Evolutionary conservation across 2,329 filamentous ascomycete species (phyloP).

Genomic region (Clarireedia homoeocarpa): DNA sequence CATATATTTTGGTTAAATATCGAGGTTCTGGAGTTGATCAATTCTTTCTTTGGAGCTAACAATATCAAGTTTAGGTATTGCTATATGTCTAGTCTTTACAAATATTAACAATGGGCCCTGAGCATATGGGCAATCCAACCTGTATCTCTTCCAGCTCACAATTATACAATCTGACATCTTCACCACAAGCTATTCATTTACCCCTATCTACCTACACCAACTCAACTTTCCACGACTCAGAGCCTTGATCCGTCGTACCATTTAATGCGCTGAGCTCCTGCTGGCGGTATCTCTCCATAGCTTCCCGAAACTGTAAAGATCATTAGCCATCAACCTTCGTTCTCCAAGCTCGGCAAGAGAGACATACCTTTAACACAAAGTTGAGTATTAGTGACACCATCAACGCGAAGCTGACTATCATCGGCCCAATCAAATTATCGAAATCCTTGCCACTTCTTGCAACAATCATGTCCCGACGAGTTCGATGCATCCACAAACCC

Average conservation of each 20-base stretch:
- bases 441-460: conserved; percentile 87
- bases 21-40: no score
- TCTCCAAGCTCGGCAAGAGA: background rate
- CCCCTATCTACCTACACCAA: background rate
- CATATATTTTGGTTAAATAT: no score
- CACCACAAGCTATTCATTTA: conserved; percentile 1
- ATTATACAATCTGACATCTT: background rate
- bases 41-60: no score
- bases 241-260: background rate
- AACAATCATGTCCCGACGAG: conserved; percentile 69
- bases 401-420: conserved; percentile 74
- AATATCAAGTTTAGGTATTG: no score
- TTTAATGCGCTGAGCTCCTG: background rate
- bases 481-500: conserved; percentile 80
- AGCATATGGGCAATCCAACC: background rate
- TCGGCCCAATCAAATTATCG: conserved; percentile 77
- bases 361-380: conserved; percentile 71
- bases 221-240: conserved; percentile 12
- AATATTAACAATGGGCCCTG: no score
- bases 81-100: no score
- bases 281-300: conserved; percentile 12
- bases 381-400: conserved; percentile 76
- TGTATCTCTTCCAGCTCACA: background rate
- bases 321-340: conserved; percentile 8
- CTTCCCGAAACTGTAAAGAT: conserved; percentile 19